These are phyloP conservation scores for Penicillium soppii DNA, from an alignment of 495 filamentous ascomycete species.

Conservation along the genomic window DNA sequence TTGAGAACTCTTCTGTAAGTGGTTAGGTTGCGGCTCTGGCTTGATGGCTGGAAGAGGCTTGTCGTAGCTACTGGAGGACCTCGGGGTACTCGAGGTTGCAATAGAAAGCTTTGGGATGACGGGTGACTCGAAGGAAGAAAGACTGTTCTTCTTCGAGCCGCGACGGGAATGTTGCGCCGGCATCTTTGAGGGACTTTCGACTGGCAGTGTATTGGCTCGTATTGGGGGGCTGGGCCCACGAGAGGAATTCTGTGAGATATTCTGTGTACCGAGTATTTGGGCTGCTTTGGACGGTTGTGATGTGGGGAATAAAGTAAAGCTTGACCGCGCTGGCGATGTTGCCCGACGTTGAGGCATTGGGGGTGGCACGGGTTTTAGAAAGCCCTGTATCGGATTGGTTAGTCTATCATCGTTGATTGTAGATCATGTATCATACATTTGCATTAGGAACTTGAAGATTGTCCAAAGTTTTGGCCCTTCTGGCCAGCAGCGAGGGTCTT, in stretches of 20 bases:
- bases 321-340: constrained; percentile 58
- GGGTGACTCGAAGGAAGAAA: constrained; percentile 14
- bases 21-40: constrained; percentile 3
- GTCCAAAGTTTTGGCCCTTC: constrained; percentile 68
- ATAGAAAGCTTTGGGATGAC: constrained; percentile 10
- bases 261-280: constrained; percentile 32
- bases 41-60: constrained; percentile 26
- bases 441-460: constrained; percentile 52
- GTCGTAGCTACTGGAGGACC: constrained; percentile 16
- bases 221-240: constrained; percentile 46
- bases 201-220: constrained; percentile 61
- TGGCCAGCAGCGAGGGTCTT: constrained; percentile 53
- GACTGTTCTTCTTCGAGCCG: constrained; percentile 9
- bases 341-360: constrained; percentile 45
- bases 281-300: constrained; percentile 44
- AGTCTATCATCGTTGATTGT: background rate
- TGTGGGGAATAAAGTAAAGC: constrained; percentile 64
- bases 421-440: constrained; percentile 23
- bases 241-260: constrained; percentile 36
- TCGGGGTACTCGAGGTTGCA: constrained; percentile 14
- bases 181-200: constrained; percentile 21
- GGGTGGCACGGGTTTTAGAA: constrained; percentile 17
- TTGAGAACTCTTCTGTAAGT: background rate
- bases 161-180: constrained; percentile 5
- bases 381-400: constrained; percentile 11